A percentile compares a stretch with the other conserved stretches of the same genome.
Evolutionary conservation across 1,139 yeast species (phyloP).

Genomic region (Zygoascus meyerae): DNA sequence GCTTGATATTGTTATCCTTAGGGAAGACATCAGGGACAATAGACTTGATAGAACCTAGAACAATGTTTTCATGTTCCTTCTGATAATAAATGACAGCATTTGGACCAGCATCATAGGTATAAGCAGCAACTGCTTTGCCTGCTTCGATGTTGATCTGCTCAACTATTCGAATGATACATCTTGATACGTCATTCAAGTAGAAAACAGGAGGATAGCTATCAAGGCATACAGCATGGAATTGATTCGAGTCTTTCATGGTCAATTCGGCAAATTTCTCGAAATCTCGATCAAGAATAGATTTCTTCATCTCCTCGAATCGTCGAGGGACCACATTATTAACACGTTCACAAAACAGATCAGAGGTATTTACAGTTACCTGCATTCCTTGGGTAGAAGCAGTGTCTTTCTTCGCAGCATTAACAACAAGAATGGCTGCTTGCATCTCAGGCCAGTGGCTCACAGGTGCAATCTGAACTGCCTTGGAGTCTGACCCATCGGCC

Average conservation of each 20-base stretch:
- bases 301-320: constrained; percentile 76
- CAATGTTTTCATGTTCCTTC: constrained; percentile 59
- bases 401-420: constrained; percentile 87
- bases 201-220: constrained; percentile 96
- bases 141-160: constrained; percentile 64
- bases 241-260: constrained; percentile 94
- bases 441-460: constrained; percentile 83
- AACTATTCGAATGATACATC: constrained; percentile 73
- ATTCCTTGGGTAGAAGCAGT: constrained; percentile 93
- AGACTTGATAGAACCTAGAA: constrained; percentile 37
- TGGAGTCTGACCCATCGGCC: constrained; percentile 77
- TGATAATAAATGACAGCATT: constrained; percentile 92
- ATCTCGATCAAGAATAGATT: constrained; percentile 63
- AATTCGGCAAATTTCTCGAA: constrained; percentile 77
- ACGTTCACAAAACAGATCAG: constrained; percentile 78
- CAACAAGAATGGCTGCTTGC: constrained; percentile 89
- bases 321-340: constrained; percentile 74
- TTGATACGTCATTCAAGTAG: constrained; percentile 92
- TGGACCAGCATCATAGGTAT: constrained; percentile 99
- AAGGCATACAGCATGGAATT: constrained; percentile 94
- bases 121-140: constrained; percentile 75
- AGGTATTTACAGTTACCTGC: constrained; percentile 90
- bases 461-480: constrained; percentile 88
- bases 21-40: constrained; percentile 58
- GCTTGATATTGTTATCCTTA: constrained; percentile 44